phyloP scores from a whole-genome alignment of 148 eudicot species.

The Rhododendron griersonianum region DNA sequence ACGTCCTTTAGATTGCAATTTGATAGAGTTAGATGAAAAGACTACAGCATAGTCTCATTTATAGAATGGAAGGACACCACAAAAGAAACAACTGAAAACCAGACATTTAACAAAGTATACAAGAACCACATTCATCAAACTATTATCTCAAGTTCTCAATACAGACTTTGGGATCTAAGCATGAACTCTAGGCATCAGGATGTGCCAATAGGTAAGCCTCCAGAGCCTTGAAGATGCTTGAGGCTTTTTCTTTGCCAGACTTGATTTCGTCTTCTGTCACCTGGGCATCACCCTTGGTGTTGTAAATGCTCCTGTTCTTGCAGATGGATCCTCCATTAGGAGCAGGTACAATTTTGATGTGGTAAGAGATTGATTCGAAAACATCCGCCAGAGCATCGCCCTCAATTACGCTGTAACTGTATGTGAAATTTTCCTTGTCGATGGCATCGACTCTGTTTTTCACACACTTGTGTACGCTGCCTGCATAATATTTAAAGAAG shows the following conservation, averaged over 20 bases:
- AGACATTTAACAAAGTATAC: no score
- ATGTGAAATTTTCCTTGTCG: not conserved
- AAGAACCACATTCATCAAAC: no score
- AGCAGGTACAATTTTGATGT: not conserved
- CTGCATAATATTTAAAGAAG: not conserved
- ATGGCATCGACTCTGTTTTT: not conserved
- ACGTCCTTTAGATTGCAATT: no score
- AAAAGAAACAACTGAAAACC: no score
- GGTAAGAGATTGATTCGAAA: not conserved
- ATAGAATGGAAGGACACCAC: no score
- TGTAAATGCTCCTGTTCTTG: not conserved
- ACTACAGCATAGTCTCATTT: no score
- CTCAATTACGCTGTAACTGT: not conserved
- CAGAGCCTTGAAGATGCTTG: not conserved
- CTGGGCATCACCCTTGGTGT: not conserved
- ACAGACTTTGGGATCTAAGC: not conserved
- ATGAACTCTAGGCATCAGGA: conserved; percentile 9
- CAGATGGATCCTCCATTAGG: no score
- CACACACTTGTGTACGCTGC: not conserved
- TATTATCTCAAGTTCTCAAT: not conserved
- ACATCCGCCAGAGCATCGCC: not conserved
- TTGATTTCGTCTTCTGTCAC: not conserved
- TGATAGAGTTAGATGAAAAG: no score
- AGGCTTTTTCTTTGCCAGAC: conserved; percentile 12
- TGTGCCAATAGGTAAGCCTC: conserved; percentile 17